Evolutionary conservation across 352 stramenopile species (phyloP), one percentile per base, ranked within the genome.

Genomic region (Phytophthora meadii): DNA sequence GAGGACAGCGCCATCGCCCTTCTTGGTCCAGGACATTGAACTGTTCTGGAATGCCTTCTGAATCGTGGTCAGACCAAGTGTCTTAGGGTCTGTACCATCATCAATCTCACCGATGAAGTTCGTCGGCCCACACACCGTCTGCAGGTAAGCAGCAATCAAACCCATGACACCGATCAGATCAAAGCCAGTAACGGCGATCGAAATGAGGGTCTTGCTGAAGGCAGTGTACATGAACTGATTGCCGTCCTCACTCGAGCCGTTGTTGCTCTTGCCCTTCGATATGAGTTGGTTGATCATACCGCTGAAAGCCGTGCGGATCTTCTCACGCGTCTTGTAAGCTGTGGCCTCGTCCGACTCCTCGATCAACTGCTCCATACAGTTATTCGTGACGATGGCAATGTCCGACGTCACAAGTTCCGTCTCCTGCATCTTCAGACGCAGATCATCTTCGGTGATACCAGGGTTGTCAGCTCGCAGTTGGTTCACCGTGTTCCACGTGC

Each of bases 71-170:
- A 90, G 30, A 3, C 79, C 82, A 0, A 90, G 48, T 0, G 82
- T 81, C 4, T 76, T 56, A 0, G 72, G 61, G 4, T 80, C 59
- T 1, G 57, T 68, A 12, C 82, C 82, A 15, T 85, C 78, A 32
- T 90, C 82, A 42, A 90, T 81, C 44, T 88, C 70, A 11, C 80
- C 75, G 5, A 88, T 61, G 36, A 85, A 79, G 12, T 75, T 65
- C 5, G 82, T 88, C 1, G 79, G 82, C 1, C 82, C 79, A 50
- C 82, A 90, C 39, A 90, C 76, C 10, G 68, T 76, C 67, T 90
- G 77, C 7, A 87, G 51, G 48, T 78, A 90, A 41, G 81, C 72
- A 25, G 70, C 76, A 0, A 77, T 58, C 47, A 86, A 44, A 45
- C 61, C 69, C 10, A 73, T 79, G n/a, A 88, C 57, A 46, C 82